Evolutionary conservation across 129 eudicot species (phyloP), one percentile per base, ranked within the genome.

Genomic region (Flaveria trinervia): DNA sequence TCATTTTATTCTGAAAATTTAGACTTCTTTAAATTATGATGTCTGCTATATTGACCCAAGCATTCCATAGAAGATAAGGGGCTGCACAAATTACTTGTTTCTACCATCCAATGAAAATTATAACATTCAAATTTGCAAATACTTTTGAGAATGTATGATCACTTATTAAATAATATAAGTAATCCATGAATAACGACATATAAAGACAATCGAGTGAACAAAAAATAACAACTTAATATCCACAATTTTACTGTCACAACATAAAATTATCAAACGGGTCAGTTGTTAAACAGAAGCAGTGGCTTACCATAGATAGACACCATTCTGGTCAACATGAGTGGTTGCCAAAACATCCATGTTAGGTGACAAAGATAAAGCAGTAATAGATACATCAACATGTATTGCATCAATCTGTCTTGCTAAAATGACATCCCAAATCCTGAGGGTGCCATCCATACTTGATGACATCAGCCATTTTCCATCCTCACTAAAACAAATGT

Each of bases 341-440:
- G 99, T 95, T 45, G 99, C 99, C 73, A 95, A 78, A 77, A 95
- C 89, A 86, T 95, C 99, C 97, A 95, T 92, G 68, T 95, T 91
- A 5, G 99, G 97, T 6, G 99, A 95, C 78, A 95, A 64, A 61
- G 99, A 87, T 52, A 95, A 73, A 51, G 96, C 97, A 36, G 99
- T 88, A 3, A 95, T 84, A 71, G 96, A 76, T 41, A 92, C 91
- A 80, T 95, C 97, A 50, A 88, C 97, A 41, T 85, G 89, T 61
- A 92, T 73, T 8, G 97, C 99, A 83, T 95, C 99, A 76, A 95
- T 88, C 74, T 95, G 99, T 76, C 90, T 88, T 65, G 99, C 99
- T 26, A 92, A 77, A 49, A 92, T 89, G 59, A 89, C 92, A 81
- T 95, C 99, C 99, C 99, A 95, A 48, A 95, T 86, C 76, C 99